phyloP scores from a whole-genome alignment of 108 stramenopile species.

The Fragilaria crotonensis region DNA sequence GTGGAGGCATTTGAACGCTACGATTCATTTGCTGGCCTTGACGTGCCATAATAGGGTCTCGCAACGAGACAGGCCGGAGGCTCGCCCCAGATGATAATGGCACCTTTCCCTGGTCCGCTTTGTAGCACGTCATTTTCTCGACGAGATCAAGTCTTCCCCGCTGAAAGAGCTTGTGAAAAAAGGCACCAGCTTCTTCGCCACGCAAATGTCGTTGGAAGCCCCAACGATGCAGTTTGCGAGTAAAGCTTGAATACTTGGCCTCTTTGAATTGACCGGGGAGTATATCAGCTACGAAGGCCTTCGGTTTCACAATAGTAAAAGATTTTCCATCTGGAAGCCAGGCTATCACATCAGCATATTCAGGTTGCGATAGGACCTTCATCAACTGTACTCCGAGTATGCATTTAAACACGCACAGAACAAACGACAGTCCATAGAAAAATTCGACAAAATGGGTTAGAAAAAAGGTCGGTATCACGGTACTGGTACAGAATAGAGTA shows the following conservation, averaged over 20 bases:
- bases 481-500: background rate
- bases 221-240: conserved; percentile 53
- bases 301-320: conserved; percentile 36
- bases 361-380: conserved; percentile 35
- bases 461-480: background rate
- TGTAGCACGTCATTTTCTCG: conserved; percentile 29
- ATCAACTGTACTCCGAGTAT: conserved; percentile 24
- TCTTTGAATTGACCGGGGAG: conserved; percentile 37
- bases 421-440: background rate
- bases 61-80: background rate
- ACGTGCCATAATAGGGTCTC: background rate
- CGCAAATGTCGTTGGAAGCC: conserved; percentile 33
- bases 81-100: too few species aligned
- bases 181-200: conserved; percentile 41
- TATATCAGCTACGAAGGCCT: conserved; percentile 29
- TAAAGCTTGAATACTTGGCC: conserved; percentile 44
- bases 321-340: conserved; percentile 50
- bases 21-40: background rate
- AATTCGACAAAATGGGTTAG: background rate
- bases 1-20: background rate
- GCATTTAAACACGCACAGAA: background rate
- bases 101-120: background rate
- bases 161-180: conserved; percentile 41
- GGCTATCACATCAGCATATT: conserved; percentile 29
- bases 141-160: conserved; percentile 27